phyloP scores from a whole-genome alignment of 805 yeast genomes.

The Kregervanrija delftensis region DNA sequence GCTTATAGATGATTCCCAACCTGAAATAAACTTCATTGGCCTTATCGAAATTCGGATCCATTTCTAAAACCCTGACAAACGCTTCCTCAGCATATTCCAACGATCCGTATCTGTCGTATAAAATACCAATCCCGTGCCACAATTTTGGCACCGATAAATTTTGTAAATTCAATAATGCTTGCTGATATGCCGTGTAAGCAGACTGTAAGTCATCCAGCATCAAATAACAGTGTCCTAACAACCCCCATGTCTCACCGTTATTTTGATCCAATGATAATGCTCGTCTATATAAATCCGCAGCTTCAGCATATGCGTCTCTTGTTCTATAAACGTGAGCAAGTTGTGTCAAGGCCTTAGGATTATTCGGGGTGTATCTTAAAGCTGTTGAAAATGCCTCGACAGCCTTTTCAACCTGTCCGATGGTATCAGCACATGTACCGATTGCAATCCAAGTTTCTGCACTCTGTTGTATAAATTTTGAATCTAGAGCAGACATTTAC shows the following conservation, averaged over 20 bases:
- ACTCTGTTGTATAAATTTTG: constrained; percentile 42
- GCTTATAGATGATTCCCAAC: constrained; percentile 92
- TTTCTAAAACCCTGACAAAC: constrained; percentile 87
- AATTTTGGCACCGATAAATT: constrained; percentile 94
- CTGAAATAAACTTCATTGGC: constrained; percentile 95
- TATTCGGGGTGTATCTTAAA: constrained; percentile 76
- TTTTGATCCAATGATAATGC: constrained; percentile 77
- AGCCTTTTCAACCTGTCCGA: constrained; percentile 87
- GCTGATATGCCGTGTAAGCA: constrained; percentile 95
- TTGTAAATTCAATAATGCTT: constrained; percentile 83
- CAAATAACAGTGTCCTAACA: constrained; percentile 90
- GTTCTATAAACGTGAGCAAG: constrained; percentile 85
- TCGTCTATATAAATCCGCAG: constrained; percentile 88
- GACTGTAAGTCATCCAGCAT: constrained; percentile 95
- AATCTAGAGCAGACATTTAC: constrained; percentile 19
- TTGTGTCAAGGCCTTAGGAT: constrained; percentile 77
- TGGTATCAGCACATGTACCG: constrained; percentile 81
- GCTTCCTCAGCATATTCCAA: constrained; percentile 98
- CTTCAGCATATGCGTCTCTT: constrained; percentile 85
- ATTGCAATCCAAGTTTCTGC: constrained; percentile 85
- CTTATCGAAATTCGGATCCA: constrained; percentile 94
- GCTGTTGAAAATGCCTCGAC: constrained; percentile 84
- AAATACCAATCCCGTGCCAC: constrained; percentile 98
- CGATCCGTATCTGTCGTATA: constrained; percentile 94
- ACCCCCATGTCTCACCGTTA: constrained; percentile 96